phyloP scores from a whole-genome alignment of 148 eudicot species.

The Selenicereus undatus region DNA sequence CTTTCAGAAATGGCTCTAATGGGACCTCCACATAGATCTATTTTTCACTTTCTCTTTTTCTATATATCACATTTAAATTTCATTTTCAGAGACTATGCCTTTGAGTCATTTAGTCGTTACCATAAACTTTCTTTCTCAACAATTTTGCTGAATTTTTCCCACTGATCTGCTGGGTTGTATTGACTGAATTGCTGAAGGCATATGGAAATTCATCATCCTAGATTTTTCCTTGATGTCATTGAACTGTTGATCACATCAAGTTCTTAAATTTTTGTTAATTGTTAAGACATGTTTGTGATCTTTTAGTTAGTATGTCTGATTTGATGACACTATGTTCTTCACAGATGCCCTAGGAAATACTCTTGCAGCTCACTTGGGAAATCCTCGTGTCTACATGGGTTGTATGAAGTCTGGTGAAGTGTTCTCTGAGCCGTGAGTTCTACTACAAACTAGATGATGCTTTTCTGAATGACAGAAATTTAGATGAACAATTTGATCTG shows the following conservation, averaged over 20 bases:
- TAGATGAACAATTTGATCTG: neutral
- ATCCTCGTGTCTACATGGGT: constrained; percentile 76
- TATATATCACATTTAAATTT: neutral
- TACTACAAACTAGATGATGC: constrained; percentile 1
- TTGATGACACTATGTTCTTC: constrained; percentile 12
- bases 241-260: neutral
- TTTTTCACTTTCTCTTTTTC: neutral
- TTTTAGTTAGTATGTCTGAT: neutral
- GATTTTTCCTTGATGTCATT: no score
- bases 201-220: neutral
- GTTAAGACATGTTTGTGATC: neutral
- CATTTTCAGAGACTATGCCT: constrained; percentile 1
- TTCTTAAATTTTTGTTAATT: neutral
- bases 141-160: neutral
- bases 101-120: neutral
- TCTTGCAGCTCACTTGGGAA: constrained; percentile 62
- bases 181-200: neutral
- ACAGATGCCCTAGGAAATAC: constrained; percentile 70
- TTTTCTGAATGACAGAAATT: constrained; percentile 2
- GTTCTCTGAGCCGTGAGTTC: constrained; percentile 73
- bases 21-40: neutral
- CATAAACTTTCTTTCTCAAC: constrained; percentile 1
- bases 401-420: constrained; percentile 97
- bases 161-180: neutral
- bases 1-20: neutral